phyloP scores from a whole-genome alignment of 805 yeast species.

The Lipomyces starkeyi region DNA sequence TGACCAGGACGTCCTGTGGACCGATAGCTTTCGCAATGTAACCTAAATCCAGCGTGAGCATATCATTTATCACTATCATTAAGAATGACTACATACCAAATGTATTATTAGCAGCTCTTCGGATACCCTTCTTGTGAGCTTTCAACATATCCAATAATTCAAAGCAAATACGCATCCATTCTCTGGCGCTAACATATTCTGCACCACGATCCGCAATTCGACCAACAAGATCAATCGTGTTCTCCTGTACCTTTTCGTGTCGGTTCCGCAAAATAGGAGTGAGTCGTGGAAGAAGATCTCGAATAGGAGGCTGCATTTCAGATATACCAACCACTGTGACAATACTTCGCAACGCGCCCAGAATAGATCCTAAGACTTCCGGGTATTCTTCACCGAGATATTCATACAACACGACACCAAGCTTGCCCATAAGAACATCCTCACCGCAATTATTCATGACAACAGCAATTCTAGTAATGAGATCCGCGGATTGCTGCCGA shows the following conservation, averaged over 20 bases:
- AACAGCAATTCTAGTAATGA: conserved; percentile 69
- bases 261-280: conserved; percentile 90
- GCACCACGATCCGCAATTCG: conserved; percentile 79
- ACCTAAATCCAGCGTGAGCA: conserved; percentile 10
- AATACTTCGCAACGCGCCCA: conserved; percentile 71
- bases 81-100: conserved; percentile 62
- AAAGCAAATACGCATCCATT: conserved; percentile 96
- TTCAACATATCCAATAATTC: conserved; percentile 88
- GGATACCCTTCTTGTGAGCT: conserved; percentile 73
- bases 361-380: conserved; percentile 85
- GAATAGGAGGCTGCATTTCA: conserved; percentile 76
- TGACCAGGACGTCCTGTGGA: conserved; percentile 90
- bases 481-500: conserved; percentile 83
- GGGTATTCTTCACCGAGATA: conserved; percentile 94
- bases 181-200: conserved; percentile 84
- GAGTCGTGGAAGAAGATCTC: conserved; percentile 81
- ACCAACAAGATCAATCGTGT: conserved; percentile 79
- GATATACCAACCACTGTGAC: conserved; percentile 64
- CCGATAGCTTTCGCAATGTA: conserved; percentile 90
- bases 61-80: not conserved
- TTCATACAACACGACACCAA: conserved; percentile 82
- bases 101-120: conserved; percentile 85
- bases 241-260: conserved; percentile 89
- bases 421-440: conserved; percentile 63
- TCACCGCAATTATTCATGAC: conserved; percentile 70